Percentiles rank a stretch among this genome's conserved stretches.
Evolutionary conservation across 2,329 filamentous ascomycete species (phyloP).

Genomic region (Fusarium luffae): DNA sequence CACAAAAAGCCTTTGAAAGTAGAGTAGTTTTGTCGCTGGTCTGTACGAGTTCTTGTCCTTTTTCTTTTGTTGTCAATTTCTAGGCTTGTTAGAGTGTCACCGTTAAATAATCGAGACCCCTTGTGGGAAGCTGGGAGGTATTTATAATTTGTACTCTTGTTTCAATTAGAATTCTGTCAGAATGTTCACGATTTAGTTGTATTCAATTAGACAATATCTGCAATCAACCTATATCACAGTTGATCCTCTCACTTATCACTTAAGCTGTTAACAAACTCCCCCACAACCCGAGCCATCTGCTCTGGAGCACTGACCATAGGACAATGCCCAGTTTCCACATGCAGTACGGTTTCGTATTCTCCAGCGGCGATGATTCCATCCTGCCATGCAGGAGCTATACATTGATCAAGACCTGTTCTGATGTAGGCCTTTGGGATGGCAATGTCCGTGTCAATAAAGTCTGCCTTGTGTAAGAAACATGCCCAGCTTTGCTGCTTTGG

Average conservation of each 20-base stretch:
- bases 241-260: background rate
- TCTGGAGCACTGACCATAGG: background rate
- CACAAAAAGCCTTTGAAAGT: background rate
- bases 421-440: background rate
- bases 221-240: background rate
- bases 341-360: background rate
- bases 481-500: conserved; percentile 4
- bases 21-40: fast-evolving
- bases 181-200: too few relatives aligned
- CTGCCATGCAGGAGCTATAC: background rate
- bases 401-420: background rate
- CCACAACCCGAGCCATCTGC: background rate
- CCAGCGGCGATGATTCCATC: background rate
- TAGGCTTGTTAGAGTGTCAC: too few relatives aligned
- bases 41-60: background rate
- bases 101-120: too few relatives aligned
- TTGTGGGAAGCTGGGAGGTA: too few relatives aligned
- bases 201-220: background rate
- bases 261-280: background rate
- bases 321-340: background rate
- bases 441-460: background rate
- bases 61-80: background rate
- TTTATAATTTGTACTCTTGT: too few relatives aligned
- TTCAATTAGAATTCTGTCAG: too few relatives aligned
- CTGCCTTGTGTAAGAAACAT: background rate